Base-by-base conservation (phyloP, 495 filamentous ascomycete genomes). In the Lophiostoma macrostomum region DNA sequence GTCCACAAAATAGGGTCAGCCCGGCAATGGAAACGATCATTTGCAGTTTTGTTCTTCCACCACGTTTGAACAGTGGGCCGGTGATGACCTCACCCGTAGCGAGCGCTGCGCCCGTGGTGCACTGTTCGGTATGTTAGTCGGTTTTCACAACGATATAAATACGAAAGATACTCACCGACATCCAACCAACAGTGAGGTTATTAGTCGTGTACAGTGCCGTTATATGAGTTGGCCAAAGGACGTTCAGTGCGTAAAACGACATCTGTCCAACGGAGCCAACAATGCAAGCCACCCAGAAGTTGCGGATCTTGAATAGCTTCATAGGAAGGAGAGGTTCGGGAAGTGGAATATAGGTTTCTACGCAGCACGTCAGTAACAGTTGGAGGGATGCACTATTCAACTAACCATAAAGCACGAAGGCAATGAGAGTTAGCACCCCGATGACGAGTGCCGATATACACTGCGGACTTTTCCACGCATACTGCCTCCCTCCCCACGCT, bases 281-380 rank as follows among this genome's bases (percentile, higher is more conserved):
- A 10, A 45, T 5, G 19, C 23, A 10, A 10, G 23, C 41, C 23
- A 23, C 22, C 14, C 11, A 20, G 41, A 6, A 27, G 41, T 45
- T 45, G 11, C 19, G 41, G 11, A 45, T 25, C 41, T 45, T 45
- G 41, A 45, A 45, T 23, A 45, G 29, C 45, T 49, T 8, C 29
- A 49, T 40, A 13, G 45, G 45, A 5, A 49, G 10, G 7, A 49
- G 22, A 41, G 45, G 45, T 23, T 49, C 8, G 5, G 14, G 16
- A 5, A 49, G 19, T 16, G 45, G 27, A 5, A 40, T 24, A 40
- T 10, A 49, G 31, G 16, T 19, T 49, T 49, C 45, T n/a, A n/a
- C n/a, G n/a, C n/a, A n/a, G n/a, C n/a, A n/a, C n/a, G n/a, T n/a
- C n/a, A n/a, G n/a, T n/a, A n/a, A n/a, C n/a, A n/a, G n/a, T n/a